Percentiles rank a stretch among this genome's conserved stretches.
phyloP scores from a whole-genome alignment of 805 yeast genomes.

The Wickerhamiella shivajii region DNA sequence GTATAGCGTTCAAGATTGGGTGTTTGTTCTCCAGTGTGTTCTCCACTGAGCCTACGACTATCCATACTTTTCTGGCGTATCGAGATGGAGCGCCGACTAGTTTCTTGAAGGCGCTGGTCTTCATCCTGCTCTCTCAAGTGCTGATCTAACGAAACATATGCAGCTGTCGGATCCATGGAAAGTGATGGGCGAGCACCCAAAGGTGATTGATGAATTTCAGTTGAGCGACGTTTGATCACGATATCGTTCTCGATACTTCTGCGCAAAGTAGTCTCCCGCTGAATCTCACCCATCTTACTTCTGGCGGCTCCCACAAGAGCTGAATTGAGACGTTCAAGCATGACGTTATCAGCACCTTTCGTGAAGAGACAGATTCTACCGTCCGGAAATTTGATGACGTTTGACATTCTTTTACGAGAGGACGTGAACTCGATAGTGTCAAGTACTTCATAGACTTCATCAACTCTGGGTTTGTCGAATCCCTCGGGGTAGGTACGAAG shows the following conservation, averaged over 20 bases:
- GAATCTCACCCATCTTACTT: conserved; percentile 49
- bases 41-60: conserved; percentile 3
- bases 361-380: conserved; percentile 62
- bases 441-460: conserved; percentile 58
- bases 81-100: conserved; percentile 16
- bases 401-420: conserved; percentile 85
- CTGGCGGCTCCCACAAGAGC: conserved; percentile 40
- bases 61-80: background rate
- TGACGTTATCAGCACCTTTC: conserved; percentile 79
- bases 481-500: conserved; percentile 77
- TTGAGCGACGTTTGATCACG: conserved; percentile 10
- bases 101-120: conserved; percentile 15
- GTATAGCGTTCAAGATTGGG: too few species aligned
- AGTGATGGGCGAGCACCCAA: conserved; percentile 7
- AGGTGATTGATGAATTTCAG: conserved; percentile 3
- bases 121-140: conserved; percentile 13
- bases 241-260: conserved; percentile 55
- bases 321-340: conserved; percentile 35
- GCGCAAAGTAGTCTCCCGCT: conserved; percentile 42
- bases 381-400: conserved; percentile 65
- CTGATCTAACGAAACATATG: conserved; percentile 10
- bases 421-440: conserved; percentile 80
- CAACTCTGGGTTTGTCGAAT: conserved; percentile 44
- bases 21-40: too few species aligned
- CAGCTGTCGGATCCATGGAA: conserved; percentile 5